phyloP scores from a whole-genome alignment of 2,329 filamentous ascomycete species.

The Fusarium pseudoanthophilum region DNA sequence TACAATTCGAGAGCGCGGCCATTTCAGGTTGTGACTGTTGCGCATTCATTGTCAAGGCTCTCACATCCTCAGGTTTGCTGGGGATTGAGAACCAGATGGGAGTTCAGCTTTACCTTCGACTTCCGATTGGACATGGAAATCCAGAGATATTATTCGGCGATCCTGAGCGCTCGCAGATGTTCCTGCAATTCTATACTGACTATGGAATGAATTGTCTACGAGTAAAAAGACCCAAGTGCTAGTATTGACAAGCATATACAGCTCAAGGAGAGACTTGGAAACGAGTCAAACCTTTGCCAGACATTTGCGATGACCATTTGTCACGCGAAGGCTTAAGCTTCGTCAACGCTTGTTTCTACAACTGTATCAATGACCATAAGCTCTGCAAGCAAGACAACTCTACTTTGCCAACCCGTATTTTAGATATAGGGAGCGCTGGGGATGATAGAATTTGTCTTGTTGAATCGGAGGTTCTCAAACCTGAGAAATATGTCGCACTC shows the following conservation, averaged over 20 bases:
- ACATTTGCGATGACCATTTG: slow-evolving; percentile 27
- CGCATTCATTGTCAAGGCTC: slow-evolving; percentile 5
- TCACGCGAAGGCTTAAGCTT: slow-evolving; percentile 16
- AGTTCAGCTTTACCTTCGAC: slow-evolving; percentile 1
- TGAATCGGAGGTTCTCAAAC: background rate
- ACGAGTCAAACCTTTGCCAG: slow-evolving; percentile 15
- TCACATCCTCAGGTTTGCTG: slow-evolving; percentile 9
- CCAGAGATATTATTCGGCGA: slow-evolving; percentile 22
- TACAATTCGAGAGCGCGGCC: background rate
- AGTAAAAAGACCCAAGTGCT: accelerated
- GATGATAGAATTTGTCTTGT: background rate
- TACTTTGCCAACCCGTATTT: slow-evolving; percentile 18
- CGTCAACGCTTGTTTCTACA: slow-evolving; percentile 17
- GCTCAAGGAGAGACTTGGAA: slow-evolving; percentile 9
- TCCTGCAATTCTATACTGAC: slow-evolving; percentile 24
- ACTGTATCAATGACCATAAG: slow-evolving; percentile 2
- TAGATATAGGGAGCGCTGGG: slow-evolving; percentile 13
- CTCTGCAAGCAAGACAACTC: slow-evolving; percentile 1
- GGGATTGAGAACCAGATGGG: background rate
- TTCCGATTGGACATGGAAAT: slow-evolving; percentile 21
- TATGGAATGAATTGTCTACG: background rate
- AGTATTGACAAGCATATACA: background rate
- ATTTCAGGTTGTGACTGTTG: slow-evolving; percentile 18
- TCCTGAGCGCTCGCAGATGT: background rate
- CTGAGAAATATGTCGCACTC: slow-evolving; percentile 23